phyloP scores from a whole-genome alignment of 805 yeast genomes.

The Dipodascopsis uninucleata region DNA sequence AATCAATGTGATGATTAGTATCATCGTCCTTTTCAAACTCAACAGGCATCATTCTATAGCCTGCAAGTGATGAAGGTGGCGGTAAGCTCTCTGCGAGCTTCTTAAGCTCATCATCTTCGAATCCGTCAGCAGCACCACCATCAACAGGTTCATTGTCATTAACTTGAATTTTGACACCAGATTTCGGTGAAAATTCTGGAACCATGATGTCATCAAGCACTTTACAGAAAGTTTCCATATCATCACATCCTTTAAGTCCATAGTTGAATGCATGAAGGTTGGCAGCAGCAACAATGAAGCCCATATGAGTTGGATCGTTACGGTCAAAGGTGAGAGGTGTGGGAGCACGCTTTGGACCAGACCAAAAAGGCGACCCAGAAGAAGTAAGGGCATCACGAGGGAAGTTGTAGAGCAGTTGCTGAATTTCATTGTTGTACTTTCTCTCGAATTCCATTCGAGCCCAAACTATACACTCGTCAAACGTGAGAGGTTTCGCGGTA shows the following conservation, averaged over 20 bases:
- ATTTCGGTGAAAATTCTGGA: slow-evolving; percentile 69
- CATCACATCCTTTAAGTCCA: slow-evolving; percentile 75
- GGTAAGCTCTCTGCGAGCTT: slow-evolving; percentile 76
- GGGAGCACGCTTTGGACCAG: slow-evolving; percentile 97
- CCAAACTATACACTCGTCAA: slow-evolving; percentile 95
- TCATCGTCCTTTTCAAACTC: slow-evolving; percentile 99
- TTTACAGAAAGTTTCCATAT: slow-evolving; percentile 50
- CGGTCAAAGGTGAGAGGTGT: slow-evolving; percentile 75
- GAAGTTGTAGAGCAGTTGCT: slow-evolving; percentile 88
- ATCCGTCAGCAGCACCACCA: slow-evolving; percentile 30
- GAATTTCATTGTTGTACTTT: slow-evolving; percentile 79
- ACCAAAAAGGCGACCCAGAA: slow-evolving; percentile 92
- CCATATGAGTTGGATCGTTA: slow-evolving; percentile 69
- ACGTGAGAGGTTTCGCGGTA: slow-evolving; percentile 76
- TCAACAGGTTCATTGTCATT: slow-evolving; percentile 86
- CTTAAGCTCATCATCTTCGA: slow-evolving; percentile 63
- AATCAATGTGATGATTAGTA: slow-evolving; percentile 91
- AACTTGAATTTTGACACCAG: slow-evolving; percentile 78
- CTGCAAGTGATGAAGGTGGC: slow-evolving; percentile 81
- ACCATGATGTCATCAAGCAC: slow-evolving; percentile 51
- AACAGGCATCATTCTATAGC: slow-evolving; percentile 80
- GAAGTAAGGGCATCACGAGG: slow-evolving; percentile 91
- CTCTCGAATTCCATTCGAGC: slow-evolving; percentile 84
- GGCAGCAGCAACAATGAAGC: slow-evolving; percentile 85
- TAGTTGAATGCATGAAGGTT: slow-evolving; percentile 85